Evolutionary conservation across 2,329 filamentous ascomycete genomes (phyloP), one percentile per base, ranked within the genome.

Genomic region (Phoma herbarum): DNA sequence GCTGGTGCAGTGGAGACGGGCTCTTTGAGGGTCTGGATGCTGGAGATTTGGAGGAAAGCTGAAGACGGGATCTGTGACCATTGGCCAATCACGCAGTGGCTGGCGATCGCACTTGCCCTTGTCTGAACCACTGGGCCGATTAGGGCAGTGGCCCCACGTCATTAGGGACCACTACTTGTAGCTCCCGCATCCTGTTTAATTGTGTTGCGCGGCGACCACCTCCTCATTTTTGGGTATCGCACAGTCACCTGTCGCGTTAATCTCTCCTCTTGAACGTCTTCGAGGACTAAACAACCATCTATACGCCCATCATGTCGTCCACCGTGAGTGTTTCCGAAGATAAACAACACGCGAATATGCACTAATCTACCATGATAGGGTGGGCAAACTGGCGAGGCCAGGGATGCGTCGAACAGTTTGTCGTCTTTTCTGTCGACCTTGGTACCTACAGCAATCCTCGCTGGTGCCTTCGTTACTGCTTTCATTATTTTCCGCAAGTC

Each of bases 361-460:
- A 22, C 48, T 53, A 23, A 53, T 25, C 18, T 29, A 52, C 45
- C 53, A 55, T 59, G 31, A 67, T 26, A 66, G 61, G 66, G 63
- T 52, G 66, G 68, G 56, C 58, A 69, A 53, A 61, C 62, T 60
- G 65, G 65, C 59, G 59, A 60, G 54, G 68, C 68, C 57, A 62
- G 57, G 26, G 45, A 63, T 23, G 45, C 59, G 23, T 81, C 83
- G 25, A 84, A 82, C n/a, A 86, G 84, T 3, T 71, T 81, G 28
- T 84, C 75, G 25, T 65, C 66, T 29, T 62, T 77, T 50, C 59
- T 77, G 10, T 75, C 75, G 35, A 75, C 74, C 44, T 64, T 77
- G 22, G 54, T 77, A 2, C 74, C 75, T 22, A 63, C 69, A 44
- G 59, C 70, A 18, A 57, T 77, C 22, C 62, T 71, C 28, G 73